Evolutionary conservation across 345 rosid species (phyloP).

Genomic region (Eucalyptus regnans): DNA sequence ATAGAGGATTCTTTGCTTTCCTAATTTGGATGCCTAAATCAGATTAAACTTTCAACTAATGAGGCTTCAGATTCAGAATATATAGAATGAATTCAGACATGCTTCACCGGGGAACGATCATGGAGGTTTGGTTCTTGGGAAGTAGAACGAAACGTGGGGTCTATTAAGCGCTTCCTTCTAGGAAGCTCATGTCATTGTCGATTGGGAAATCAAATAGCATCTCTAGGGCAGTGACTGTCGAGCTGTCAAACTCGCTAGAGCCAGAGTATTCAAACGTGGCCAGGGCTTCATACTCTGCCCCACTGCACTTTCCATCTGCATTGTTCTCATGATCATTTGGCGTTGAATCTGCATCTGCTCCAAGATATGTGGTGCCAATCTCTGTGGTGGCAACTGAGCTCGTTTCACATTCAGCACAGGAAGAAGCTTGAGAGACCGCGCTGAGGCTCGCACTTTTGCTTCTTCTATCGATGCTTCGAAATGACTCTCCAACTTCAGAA

Average conservation of each 20-base stretch:
- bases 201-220: conserved; percentile 81
- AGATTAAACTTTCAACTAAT: not conserved
- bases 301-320: conserved; percentile 31
- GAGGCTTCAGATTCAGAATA: not conserved
- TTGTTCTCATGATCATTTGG: conserved; percentile 18
- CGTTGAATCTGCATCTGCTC: conserved; percentile 7
- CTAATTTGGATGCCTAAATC: not conserved
- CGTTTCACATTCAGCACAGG: conserved; percentile 41
- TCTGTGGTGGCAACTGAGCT: conserved; percentile 6
- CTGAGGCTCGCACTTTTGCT: conserved; percentile 11
- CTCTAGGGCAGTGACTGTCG: conserved; percentile 63
- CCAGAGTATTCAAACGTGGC: conserved; percentile 28
- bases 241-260: conserved; percentile 45
- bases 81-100: not conserved
- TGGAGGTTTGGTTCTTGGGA: not conserved
- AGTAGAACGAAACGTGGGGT: not conserved
- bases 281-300: conserved; percentile 15
- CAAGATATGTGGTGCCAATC: not conserved
- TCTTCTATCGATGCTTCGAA: conserved; percentile 24
- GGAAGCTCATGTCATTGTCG: conserved; percentile 82
- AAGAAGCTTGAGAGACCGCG: conserved; percentile 40
- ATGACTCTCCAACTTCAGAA: conserved; percentile 79
- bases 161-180: not conserved
- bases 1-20: not conserved
- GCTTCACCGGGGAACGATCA: not conserved